Evolutionary conservation across 2,329 filamentous ascomycete genomes (phyloP), one percentile per base, ranked within the genome.

Genomic region (Exophiala bonariae): DNA sequence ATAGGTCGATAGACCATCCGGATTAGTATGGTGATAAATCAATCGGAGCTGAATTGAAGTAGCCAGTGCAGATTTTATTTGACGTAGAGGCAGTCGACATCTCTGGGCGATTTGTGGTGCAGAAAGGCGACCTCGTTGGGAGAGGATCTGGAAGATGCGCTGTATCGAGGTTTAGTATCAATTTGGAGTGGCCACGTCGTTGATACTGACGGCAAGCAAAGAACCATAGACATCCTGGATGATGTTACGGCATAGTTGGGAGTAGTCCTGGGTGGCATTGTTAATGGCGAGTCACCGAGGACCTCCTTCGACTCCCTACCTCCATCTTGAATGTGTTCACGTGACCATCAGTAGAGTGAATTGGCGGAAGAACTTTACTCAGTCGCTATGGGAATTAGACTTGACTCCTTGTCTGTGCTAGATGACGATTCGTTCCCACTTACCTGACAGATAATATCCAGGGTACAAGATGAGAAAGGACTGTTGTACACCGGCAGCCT

Each of bases 211-310:
- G 66, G 89, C 89, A 54, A 90, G 89, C 49, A 97, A 82, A 72
- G 95, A 88, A 64, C 93, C 93, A 68, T 93, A 92, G 50, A 88
- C 79, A 66, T 96, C 90, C 65, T 90, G 84, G 55, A 97, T 85
- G 55, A 96, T 80, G 66, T 95, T 83, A 74, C 85, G 81, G 76
- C 89, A 96, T 64, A 97, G 87, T 80, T 96, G 89, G 63, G 86
- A 83, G 59, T 87, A 79, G 66, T 58, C 45, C 50, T 53, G 34
- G 6, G 23, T n/a, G 23, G 6, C 11, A 26, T 26, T 11, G 23
- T 26, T 11, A 26, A 11, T 6, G 23, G 6, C 11, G 23, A 26
- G 23, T 26, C 11, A 6, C 6, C 6, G 23, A 26, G 23, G 11
- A 26, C 6, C 11, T 26, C n/a, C 6, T 22, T 8, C 3, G 20